Conservation (phyloP, 1,284 basidiomycete genomes). For the Irpex sp. region DNA sequence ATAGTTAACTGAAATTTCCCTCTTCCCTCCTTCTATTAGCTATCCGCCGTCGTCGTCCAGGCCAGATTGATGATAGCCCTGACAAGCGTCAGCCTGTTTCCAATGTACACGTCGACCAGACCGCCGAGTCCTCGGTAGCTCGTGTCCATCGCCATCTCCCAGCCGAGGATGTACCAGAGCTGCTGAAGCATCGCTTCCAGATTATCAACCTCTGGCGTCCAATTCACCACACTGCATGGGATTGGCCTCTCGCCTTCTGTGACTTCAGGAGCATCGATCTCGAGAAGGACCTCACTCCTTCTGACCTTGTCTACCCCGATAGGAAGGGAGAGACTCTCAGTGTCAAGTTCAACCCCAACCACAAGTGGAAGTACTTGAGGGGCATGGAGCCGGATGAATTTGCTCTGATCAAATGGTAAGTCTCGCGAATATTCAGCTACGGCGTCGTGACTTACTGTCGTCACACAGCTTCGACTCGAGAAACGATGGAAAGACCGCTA, state of each 20-base stretch:
- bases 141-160: conserved; percentile 55
- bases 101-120: conserved; percentile 53
- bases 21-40: conserved; percentile 25
- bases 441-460: neutral
- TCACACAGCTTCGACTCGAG: conserved; percentile 46
- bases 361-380: conserved; percentile 63
- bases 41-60: conserved; percentile 42
- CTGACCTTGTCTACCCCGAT: conserved; percentile 50
- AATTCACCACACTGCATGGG: conserved; percentile 47
- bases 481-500: conserved; percentile 47
- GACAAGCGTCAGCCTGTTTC: conserved; percentile 48
- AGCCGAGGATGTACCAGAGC: conserved; percentile 38
- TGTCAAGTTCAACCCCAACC: conserved; percentile 48
- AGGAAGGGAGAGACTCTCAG: conserved; percentile 55
- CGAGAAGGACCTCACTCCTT: conserved; percentile 43
- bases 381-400: conserved; percentile 63
- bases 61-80: conserved; percentile 34
- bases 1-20: neutral
- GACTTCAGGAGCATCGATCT: conserved; percentile 55
- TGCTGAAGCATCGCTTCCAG: conserved; percentile 50
- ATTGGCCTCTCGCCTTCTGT: conserved; percentile 61
- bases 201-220: conserved; percentile 76
- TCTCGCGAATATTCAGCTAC: conserved; percentile 3
- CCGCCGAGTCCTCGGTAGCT: conserved; percentile 38
- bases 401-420: conserved; percentile 67